These are phyloP conservation scores for Bertia moriformis DNA, from an alignment of 2,329 filamentous ascomycete genomes.

Conservation along the genomic window DNA sequence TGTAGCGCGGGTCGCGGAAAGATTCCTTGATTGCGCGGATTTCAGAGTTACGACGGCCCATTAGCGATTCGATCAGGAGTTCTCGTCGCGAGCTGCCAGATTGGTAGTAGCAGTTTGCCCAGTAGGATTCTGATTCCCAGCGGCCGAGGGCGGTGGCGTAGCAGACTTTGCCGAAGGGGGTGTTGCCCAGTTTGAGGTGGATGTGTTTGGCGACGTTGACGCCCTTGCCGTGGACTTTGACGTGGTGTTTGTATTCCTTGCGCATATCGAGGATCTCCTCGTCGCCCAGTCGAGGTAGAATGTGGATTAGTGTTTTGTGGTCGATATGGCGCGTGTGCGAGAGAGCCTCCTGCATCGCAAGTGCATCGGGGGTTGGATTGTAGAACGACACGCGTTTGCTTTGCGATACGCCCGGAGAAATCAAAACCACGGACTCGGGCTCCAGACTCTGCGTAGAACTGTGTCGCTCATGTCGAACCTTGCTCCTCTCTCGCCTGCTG, in stretches of 20 bases:
- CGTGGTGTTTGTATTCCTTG: conserved; percentile 53
- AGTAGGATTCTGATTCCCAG: conserved; percentile 61
- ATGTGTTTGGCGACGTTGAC: conserved; percentile 49
- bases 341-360: conserved; percentile 41
- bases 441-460: not conserved
- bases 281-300: conserved; percentile 47
- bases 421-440: not conserved
- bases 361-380: conserved; percentile 46
- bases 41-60: conserved; percentile 53
- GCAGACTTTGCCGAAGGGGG: conserved; percentile 50
- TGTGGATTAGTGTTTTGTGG: conserved; percentile 38
- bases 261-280: conserved; percentile 53
- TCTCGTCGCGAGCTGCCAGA: conserved; percentile 44
- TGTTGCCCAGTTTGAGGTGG: conserved; percentile 28
- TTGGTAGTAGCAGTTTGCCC: conserved; percentile 66
- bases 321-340: conserved; percentile 32
- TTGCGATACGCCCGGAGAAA: not conserved
- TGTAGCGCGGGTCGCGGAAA: conserved; percentile 58
- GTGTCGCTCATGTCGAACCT: not conserved
- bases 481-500: not conserved
- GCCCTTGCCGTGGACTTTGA: conserved; percentile 37
- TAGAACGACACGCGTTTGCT: conserved; percentile 38
- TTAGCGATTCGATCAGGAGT: conserved; percentile 55
- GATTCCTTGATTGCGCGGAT: conserved; percentile 54
- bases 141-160: conserved; percentile 55